Evolutionary conservation across 2,329 filamentous ascomycete species (phyloP).

Genomic region (Fusarium sp.): DNA sequence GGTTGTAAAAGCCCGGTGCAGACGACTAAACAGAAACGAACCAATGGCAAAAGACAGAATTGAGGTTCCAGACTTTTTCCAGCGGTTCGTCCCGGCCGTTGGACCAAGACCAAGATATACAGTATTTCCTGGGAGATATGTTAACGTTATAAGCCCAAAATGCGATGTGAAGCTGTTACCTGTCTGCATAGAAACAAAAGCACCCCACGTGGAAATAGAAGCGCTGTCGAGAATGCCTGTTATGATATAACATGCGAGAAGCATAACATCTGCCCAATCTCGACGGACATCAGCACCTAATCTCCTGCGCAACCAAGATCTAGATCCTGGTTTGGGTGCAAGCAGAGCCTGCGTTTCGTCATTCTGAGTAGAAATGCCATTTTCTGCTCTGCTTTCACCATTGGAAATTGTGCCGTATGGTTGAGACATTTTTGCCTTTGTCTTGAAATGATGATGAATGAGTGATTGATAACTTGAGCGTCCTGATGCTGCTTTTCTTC

Average conservation of each 20-base stretch:
- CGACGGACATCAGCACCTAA: conserved; percentile 53
- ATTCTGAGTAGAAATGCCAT: conserved; percentile 4
- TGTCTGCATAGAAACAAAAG: conserved; percentile 87
- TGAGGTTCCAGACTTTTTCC: conserved; percentile 66
- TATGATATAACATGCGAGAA: conserved; percentile 80
- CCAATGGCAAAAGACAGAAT: conserved; percentile 78
- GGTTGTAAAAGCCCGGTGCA: conserved; percentile 68
- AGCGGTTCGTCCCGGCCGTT: conserved; percentile 63
- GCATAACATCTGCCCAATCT: conserved; percentile 73
- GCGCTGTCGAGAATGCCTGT: conserved; percentile 83
- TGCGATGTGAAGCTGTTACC: conserved; percentile 57
- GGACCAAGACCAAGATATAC: conserved; percentile 82
- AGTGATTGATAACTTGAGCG: not conserved
- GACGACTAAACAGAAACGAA: conserved; percentile 76
- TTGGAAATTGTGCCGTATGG: conserved; percentile 38
- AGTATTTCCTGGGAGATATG: conserved; percentile 71
- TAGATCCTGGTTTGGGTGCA: conserved; percentile 26
- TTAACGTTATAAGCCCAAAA: not conserved
- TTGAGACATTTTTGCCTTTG: not conserved
- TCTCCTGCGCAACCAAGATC: conserved; percentile 37
- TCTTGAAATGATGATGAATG: not conserved
- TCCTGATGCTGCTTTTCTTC: not conserved
- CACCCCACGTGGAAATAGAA: conserved; percentile 80
- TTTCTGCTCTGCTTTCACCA: conserved; percentile 16
- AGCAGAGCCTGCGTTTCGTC: conserved; percentile 37